Evolutionary conservation across 306 rosid species (phyloP).

Genomic region (Lathyrus oleraceus): DNA sequence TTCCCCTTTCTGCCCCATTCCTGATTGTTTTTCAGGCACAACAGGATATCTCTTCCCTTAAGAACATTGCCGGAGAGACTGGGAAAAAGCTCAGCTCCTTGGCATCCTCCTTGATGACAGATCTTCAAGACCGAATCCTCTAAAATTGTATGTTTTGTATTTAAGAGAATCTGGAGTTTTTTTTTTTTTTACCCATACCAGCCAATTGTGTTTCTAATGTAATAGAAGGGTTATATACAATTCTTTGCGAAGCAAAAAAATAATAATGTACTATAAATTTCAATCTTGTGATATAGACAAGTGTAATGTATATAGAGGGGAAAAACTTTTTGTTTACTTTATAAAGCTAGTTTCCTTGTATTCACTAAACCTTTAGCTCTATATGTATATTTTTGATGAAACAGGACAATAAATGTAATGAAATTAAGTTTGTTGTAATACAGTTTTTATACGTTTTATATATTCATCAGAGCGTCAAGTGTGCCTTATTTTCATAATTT

Average conservation of each 20-base stretch:
- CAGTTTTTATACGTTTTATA: background rate
- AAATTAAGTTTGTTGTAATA: background rate
- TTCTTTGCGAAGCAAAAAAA: slow-evolving; percentile 39
- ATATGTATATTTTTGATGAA: background rate
- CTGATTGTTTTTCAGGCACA: slow-evolving; percentile 60
- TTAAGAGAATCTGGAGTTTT: slow-evolving; percentile 29
- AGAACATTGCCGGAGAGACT: slow-evolving; percentile 87
- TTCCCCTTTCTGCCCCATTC: background rate
- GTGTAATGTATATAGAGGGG: background rate
- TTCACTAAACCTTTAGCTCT: background rate
- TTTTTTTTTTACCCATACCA: slow-evolving; percentile 7
- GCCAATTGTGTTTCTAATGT: slow-evolving; percentile 44
- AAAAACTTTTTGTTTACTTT: background rate
- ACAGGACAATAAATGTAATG: background rate
- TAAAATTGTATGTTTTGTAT: slow-evolving; percentile 49
- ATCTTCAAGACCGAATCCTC: slow-evolving; percentile 86
- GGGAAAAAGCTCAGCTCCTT: slow-evolving; percentile 86
- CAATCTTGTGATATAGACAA: background rate
- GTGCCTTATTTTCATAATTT: background rate
- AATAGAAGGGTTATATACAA: slow-evolving; percentile 38
- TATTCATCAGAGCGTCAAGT: background rate
- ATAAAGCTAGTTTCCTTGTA: background rate
- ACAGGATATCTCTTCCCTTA: slow-evolving; percentile 82
- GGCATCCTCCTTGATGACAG: slow-evolving; percentile 80
- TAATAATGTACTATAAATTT: slow-evolving; percentile 24